phyloP scores from a whole-genome alignment of 805 yeast genomes.

The Metschnikowia dekortorum region DNA sequence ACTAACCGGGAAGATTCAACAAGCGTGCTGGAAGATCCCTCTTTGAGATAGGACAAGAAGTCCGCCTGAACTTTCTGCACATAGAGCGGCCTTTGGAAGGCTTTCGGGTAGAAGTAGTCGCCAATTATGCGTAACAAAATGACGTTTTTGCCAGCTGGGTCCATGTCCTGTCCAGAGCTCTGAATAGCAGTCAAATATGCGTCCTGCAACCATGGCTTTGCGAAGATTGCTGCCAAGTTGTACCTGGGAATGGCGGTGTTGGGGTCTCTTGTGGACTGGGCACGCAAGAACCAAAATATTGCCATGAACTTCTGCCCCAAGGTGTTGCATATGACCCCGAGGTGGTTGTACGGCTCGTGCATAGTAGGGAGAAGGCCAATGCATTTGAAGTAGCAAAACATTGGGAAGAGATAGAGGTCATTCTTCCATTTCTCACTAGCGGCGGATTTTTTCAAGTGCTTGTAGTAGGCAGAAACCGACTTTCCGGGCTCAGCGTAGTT shows the following conservation, averaged over 20 bases:
- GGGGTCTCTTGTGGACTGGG: conserved; percentile 50
- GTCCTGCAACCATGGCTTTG: conserved; percentile 32
- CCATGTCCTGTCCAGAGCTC: conserved; percentile 2
- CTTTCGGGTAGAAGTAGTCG: conserved; percentile 39
- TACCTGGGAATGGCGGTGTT: conserved; percentile 43
- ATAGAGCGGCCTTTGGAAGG: conserved; percentile 17
- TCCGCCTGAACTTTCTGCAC: conserved; percentile 14
- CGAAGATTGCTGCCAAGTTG: conserved; percentile 39
- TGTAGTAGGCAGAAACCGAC: conserved; percentile 12
- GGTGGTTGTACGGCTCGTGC: conserved; percentile 62
- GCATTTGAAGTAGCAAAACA: conserved; percentile 45
- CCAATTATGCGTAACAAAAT: conserved; percentile 37
- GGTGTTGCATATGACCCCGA: conserved; percentile 44
- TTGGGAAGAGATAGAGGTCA: conserved; percentile 24
- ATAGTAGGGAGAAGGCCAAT: conserved; percentile 58
- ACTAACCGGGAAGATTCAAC: conserved; percentile 1
- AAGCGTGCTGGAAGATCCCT: background rate
- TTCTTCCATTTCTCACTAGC: conserved; percentile 30
- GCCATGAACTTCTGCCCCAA: conserved; percentile 45
- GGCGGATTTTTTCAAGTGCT: conserved; percentile 4
- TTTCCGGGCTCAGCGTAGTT: conserved; percentile 14
- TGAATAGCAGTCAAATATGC: conserved; percentile 11
- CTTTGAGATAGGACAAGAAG: conserved; percentile 20
- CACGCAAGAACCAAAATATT: conserved; percentile 51
- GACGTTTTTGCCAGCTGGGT: conserved; percentile 15